Evolutionary conservation across 2,329 filamentous ascomycete species (phyloP).

Genomic region (Aureobasidium sp.): DNA sequence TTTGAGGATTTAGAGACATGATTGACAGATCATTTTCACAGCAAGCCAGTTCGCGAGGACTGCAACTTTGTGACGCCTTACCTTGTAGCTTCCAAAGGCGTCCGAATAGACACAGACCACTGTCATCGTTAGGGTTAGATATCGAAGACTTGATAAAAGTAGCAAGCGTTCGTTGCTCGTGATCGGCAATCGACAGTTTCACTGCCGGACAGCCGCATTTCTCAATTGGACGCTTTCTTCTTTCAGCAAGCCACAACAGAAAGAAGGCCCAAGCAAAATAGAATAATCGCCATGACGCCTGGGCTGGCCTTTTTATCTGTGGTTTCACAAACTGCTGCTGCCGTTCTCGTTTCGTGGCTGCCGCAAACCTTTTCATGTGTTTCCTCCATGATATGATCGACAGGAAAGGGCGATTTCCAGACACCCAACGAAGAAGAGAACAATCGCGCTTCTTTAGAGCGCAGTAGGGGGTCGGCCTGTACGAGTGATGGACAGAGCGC

Average conservation of each 20-base stretch:
- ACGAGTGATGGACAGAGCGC: conserved; percentile 4
- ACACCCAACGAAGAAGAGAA: background rate
- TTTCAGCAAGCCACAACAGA: background rate
- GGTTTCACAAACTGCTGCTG: background rate
- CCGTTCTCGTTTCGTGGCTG: conserved; percentile 2
- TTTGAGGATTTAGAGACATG: background rate
- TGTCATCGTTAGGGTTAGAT: background rate
- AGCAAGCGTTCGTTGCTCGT: conserved; percentile 1
- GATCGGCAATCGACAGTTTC: conserved; percentile 10
- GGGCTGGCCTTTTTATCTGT: background rate
- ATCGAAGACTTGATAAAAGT: background rate
- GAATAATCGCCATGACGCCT: background rate
- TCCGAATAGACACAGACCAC: background rate
- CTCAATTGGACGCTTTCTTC: background rate
- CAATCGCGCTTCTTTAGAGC: background rate
- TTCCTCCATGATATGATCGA: background rate
- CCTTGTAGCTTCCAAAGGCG: background rate
- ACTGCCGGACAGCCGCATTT: conserved; percentile 7
- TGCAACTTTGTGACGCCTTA: background rate
- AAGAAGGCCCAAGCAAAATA: background rate
- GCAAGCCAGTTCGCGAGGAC: background rate
- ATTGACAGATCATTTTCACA: background rate
- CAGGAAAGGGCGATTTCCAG: background rate
- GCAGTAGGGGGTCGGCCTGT: background rate
- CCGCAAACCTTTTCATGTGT: background rate